Evolutionary conservation across 257 asterid species (phyloP).

Genomic region (Marsdenia floribunda): DNA sequence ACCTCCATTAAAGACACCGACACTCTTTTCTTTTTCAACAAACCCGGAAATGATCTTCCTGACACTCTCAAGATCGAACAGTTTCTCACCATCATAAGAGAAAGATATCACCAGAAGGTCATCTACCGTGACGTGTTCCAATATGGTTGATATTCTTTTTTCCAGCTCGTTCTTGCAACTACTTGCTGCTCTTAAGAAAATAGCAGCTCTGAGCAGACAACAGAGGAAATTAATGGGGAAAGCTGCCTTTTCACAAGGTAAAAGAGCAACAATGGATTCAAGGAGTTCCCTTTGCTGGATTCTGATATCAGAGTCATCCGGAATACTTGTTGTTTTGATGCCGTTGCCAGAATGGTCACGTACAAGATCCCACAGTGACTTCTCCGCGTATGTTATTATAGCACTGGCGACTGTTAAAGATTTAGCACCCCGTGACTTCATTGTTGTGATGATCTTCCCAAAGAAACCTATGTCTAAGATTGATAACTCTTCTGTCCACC

Average conservation of each 20-base stretch:
- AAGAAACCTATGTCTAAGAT: constrained; percentile 65
- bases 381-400: constrained; percentile 70
- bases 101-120: constrained; percentile 66
- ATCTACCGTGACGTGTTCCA: constrained; percentile 76
- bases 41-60: constrained; percentile 76
- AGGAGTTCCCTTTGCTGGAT: constrained; percentile 57
- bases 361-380: constrained; percentile 67
- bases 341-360: constrained; percentile 73
- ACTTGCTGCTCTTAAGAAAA: constrained; percentile 46
- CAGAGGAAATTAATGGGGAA: constrained; percentile 85
- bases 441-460: constrained; percentile 45
- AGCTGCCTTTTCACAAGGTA: constrained; percentile 64
- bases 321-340: constrained; percentile 22
- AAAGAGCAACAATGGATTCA: constrained; percentile 56
- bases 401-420: constrained; percentile 78
- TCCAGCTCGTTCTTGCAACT: constrained; percentile 75
- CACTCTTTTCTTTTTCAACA: constrained; percentile 75
- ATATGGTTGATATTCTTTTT: constrained; percentile 50
- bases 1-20: constrained; percentile 67
- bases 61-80: constrained; percentile 84
- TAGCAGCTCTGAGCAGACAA: constrained; percentile 77
- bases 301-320: constrained; percentile 36
- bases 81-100: constrained; percentile 74
- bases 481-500: constrained; percentile 98
- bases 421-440: constrained; percentile 73